These are phyloP conservation scores for Erodium maritimum DNA, from an alignment of 345 rosid species.

Conservation along the genomic window DNA sequence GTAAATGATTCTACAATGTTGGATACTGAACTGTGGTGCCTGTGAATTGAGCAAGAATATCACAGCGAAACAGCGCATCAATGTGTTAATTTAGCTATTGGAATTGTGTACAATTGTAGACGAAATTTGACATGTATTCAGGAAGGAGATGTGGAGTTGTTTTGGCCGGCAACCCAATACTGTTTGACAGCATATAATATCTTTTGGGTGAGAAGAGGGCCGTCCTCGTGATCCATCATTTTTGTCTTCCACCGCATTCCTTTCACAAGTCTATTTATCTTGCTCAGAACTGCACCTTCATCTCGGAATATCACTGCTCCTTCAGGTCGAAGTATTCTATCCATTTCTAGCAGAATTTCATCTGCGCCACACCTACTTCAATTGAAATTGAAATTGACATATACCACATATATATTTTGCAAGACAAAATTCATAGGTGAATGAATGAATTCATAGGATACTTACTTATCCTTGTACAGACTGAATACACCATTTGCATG, in stretches of 20 bases:
- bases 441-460: no score
- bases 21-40: no score
- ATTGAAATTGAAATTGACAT: neutral
- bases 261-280: slow-evolving; percentile 29
- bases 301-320: slow-evolving; percentile 55
- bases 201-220: slow-evolving; percentile 52
- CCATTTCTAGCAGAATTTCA: slow-evolving; percentile 60
- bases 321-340: slow-evolving; percentile 60
- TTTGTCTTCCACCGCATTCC: slow-evolving; percentile 57
- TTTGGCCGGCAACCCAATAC: slow-evolving; percentile 48
- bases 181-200: slow-evolving; percentile 42
- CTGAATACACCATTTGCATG: slow-evolving; percentile 53
- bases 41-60: no score
- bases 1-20: no score
- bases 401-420: neutral
- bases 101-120: no score
- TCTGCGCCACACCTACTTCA: slow-evolving; percentile 38
- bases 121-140: no score
- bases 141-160: slow-evolving; percentile 16
- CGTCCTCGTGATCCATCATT: slow-evolving; percentile 61
- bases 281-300: slow-evolving; percentile 29
- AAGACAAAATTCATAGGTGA: no score
- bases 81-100: no score
- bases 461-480: slow-evolving; percentile 50
- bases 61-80: no score